These are phyloP conservation scores for Tinospora cordifolia DNA, from an alignment of 164 flowering plant genomes.

Conservation along the genomic window DNA sequence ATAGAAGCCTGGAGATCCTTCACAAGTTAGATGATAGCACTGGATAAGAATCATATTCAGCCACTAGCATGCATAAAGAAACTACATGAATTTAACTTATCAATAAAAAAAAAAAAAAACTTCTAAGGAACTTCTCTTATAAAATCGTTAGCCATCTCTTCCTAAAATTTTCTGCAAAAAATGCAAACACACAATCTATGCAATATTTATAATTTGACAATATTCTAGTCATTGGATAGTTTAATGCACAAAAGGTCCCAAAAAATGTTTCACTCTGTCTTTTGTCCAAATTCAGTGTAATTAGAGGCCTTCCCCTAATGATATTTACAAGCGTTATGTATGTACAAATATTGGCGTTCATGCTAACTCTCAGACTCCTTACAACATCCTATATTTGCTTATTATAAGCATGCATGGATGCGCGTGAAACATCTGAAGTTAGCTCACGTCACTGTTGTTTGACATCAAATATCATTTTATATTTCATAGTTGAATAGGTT, in stretches of 20 bases:
- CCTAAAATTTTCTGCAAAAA: not conserved
- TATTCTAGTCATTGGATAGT: not conserved
- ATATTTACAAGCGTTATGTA: not conserved
- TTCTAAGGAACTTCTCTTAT: not conserved
- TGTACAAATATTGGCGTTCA: not conserved
- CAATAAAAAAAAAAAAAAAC: not conserved
- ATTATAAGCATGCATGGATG: too few relatives aligned
- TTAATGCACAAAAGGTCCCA: not conserved
- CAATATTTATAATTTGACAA: not conserved
- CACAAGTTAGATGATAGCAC: too few relatives aligned
- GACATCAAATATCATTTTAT: too few relatives aligned
- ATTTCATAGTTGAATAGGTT: too few relatives aligned
- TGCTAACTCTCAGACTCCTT: too few relatives aligned
- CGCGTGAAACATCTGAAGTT: too few relatives aligned
- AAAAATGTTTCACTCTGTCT: not conserved
- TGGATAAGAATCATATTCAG: too few relatives aligned
- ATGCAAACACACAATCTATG: not conserved
- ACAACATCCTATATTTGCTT: too few relatives aligned
- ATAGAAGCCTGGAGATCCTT: not conserved
- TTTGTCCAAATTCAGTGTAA: not conserved
- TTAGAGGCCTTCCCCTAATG: not conserved
- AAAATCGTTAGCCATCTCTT: not conserved
- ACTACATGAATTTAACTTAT: not conserved
- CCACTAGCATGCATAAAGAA: too few relatives aligned
- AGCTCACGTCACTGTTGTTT: too few relatives aligned